phyloP scores from a whole-genome alignment of 2,329 filamentous ascomycete genomes.

The Exophiala spinifera region DNA sequence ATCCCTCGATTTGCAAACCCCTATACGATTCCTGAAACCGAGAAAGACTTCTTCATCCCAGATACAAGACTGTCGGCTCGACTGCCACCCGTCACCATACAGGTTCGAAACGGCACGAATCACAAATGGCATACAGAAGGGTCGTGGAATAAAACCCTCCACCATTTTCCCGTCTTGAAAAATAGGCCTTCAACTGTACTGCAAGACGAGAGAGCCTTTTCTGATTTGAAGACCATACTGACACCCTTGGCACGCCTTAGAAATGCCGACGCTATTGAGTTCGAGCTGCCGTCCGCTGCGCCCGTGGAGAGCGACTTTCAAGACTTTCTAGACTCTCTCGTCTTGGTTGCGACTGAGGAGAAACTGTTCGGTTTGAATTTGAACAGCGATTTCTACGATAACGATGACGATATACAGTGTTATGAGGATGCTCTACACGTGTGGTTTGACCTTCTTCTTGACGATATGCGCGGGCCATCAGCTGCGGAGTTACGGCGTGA shows the following conservation, averaged over 20 bases:
- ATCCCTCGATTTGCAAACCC: neutral
- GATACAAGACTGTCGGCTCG: too few relatives aligned
- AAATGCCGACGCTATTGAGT: conserved; percentile 1
- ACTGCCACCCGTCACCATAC: too few relatives aligned
- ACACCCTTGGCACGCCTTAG: conserved; percentile 10
- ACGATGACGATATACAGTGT: neutral
- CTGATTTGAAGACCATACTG: conserved; percentile 9
- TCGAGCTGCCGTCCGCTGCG: conserved; percentile 4
- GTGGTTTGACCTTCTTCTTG: neutral
- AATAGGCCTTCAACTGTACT: too few relatives aligned
- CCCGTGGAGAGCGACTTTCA: neutral
- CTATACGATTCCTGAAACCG: too few relatives aligned
- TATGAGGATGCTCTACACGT: neutral
- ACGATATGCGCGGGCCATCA: neutral
- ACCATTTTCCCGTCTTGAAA: neutral
- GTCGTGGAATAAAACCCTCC: neutral
- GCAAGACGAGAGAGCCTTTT: neutral
- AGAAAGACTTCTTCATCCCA: too few relatives aligned
- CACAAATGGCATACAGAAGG: too few relatives aligned
- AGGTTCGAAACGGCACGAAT: too few relatives aligned
- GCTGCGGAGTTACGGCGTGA: neutral
- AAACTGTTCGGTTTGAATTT: neutral
- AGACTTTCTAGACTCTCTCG: neutral
- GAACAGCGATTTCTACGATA: neutral
- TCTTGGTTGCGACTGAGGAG: neutral